Base-by-base conservation (phyloP, 2,329 filamentous ascomycete species). In the Amauroascus verrucosus region DNA sequence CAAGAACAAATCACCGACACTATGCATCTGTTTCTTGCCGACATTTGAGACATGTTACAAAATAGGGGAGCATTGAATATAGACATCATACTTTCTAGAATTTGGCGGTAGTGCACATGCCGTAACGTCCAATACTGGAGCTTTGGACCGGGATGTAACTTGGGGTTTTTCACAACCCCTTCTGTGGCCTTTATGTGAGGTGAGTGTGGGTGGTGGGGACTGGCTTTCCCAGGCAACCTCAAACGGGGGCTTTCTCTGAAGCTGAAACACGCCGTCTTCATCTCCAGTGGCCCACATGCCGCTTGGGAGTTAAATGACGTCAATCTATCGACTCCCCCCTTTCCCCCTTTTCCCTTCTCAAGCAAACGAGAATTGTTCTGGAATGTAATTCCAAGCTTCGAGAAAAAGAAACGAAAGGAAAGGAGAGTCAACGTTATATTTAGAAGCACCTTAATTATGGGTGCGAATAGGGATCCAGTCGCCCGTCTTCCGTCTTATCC, bases 211-310 rank as follows among this genome's bases (percentile, higher is more conserved):
- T 26, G n/a, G 43, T 32, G 43, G 14, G 13, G 43, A 30, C 41
- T n/a, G 3, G 1, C 44, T n/a, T 20, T 41, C 20, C 18, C 38
- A 2, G 38, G 28, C 30, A 35, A 35, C 9, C 32, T 35, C 49
- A 26, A 30, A 51, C 20, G 35, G 28, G 35, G 48, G 48, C 48
- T 45, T 7, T 11, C 16, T n/a, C 30, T 37, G 14, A 38, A 37
- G 16, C 28, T 52, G 50, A 52, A 52, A 52, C 50, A 52, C 50
- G 50, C 50, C 41, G 50, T 46, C 50, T 41, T 37, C 14, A 26
- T 26, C 7, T 20, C 14, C 33, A 35, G 47, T 35, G 33, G 33
- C 37, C 47, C 22, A 30, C 47, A 40, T 41, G 47, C 47, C 37
- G 33, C 7, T 30, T 49, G 47, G 11, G 2, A 13, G 16, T 16